These are phyloP conservation scores for Psilocybe cubensis DNA, from an alignment of 768 basidiomycete genomes.

Conservation along the genomic window DNA sequence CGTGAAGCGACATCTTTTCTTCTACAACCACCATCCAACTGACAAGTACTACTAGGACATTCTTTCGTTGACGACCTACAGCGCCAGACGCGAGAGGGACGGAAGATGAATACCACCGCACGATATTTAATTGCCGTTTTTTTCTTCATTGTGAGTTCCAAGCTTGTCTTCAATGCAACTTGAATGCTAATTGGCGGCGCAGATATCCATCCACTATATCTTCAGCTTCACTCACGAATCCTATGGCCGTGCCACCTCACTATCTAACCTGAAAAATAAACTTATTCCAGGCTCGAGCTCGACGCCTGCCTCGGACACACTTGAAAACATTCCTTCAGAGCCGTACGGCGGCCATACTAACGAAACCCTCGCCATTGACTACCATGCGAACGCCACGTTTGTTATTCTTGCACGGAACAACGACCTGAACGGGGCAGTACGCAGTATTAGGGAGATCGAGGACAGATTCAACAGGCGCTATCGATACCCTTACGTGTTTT, in stretches of 20 bases:
- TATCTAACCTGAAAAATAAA: slow-evolving; percentile 32
- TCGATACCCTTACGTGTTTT: slow-evolving; percentile 82
- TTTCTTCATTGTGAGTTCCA: slow-evolving; percentile 32
- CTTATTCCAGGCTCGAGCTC: background rate
- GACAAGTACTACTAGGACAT: background rate
- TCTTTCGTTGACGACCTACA: background rate
- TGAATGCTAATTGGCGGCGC: background rate
- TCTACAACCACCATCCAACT: background rate
- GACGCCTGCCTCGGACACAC: background rate
- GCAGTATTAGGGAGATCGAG: slow-evolving; percentile 77
- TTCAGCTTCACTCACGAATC: slow-evolving; percentile 53
- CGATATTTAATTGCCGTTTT: slow-evolving; percentile 38
- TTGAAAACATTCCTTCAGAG: slow-evolving; percentile 20
- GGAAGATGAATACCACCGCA: slow-evolving; percentile 32
- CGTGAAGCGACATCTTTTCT: background rate
- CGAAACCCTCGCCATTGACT: slow-evolving; percentile 21
- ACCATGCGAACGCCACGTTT: slow-evolving; percentile 44
- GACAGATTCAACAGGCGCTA: slow-evolving; percentile 80
- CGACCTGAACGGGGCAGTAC: slow-evolving; percentile 64
- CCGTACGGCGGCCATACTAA: slow-evolving; percentile 13
- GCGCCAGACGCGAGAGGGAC: background rate
- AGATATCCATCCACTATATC: slow-evolving; percentile 48
- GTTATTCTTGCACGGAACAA: slow-evolving; percentile 66
- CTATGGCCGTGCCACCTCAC: slow-evolving; percentile 53
- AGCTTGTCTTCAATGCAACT: slow-evolving; percentile 4